Evolutionary conservation across 768 basidiomycete species (phyloP), one percentile per base, ranked within the genome.

Genomic region (Paxillus rubicundulus): DNA sequence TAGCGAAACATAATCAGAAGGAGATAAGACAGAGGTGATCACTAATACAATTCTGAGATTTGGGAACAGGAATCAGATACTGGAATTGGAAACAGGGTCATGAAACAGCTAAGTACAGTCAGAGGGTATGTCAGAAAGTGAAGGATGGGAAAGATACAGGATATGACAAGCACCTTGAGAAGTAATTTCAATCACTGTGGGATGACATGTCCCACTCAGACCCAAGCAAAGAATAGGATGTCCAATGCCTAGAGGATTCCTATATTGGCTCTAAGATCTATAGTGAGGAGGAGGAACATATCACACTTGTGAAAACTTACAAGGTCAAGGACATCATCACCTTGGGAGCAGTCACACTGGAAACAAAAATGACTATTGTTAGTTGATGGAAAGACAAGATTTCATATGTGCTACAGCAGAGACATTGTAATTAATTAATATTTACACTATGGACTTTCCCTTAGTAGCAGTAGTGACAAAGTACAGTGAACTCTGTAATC

Each of bases 181-280:
- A 54, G 1, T 47, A 70, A 44, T 64, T 71, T 47, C 51, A 54
- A 4, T 66, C 69, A 1, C 17, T 59, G 2, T 45, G 49, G 5
- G 55, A 65, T 9, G 71, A 69, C 4, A 62, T 55, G 17, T 59
- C 56, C 16, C 71, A 70, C 46, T 61, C 58, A 13, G 53, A 43
- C 4, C 56, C 69, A 13, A 59, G 53, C 27, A 42, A 58, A 24
- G 57, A 51, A 16, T n/a, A 17, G 18, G 57, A 60, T 37, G 43
- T 60, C 14, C 13, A 21, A 12, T 18, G 27, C 3, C 45, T 59
- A 34, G 28, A 49, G 17, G 33, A 53, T 9, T 17, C 55, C 4
- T 53, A 47, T 42, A 37, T 24, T 1, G 36, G 36, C 39, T 47
- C 50, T 8, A 27, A 50, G 28, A 42, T 45, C 27, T 44, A 51